A percentile compares a stretch with the other conserved stretches of the same genome.
These are phyloP conservation scores for Geotrichum klebahnii DNA, from an alignment of 1,139 yeast genomes.

Conservation along the genomic window DNA sequence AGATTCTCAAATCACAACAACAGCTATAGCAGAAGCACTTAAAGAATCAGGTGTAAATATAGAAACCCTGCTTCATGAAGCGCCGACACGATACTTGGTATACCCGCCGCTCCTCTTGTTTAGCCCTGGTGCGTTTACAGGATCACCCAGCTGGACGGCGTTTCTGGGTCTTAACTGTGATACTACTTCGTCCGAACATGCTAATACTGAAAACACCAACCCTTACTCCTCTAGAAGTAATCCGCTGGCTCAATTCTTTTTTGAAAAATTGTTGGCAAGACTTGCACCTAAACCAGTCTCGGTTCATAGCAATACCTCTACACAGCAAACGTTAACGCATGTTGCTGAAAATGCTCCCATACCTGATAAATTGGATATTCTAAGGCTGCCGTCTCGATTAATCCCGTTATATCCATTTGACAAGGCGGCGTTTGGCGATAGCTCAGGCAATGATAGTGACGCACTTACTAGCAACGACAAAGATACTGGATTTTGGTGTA, in stretches of 20 bases:
- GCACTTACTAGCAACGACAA: constrained; percentile 61
- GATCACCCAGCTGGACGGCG: constrained; percentile 45
- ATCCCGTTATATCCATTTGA: constrained; percentile 11
- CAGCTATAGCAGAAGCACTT: no score
- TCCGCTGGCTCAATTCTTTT: neutral
- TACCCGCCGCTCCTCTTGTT: constrained; percentile 68
- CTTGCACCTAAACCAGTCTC: no score
- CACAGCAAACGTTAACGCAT: constrained; percentile 50
- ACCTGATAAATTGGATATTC: constrained; percentile 37
- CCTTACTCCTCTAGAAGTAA: no score
- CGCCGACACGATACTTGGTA: constrained; percentile 55
- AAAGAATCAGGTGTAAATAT: neutral
- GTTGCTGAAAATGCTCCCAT: constrained; percentile 72
- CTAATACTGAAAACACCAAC: constrained; percentile 25
- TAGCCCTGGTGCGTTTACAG: constrained; percentile 34
- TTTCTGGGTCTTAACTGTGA: constrained; percentile 2
- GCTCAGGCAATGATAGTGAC: no score
- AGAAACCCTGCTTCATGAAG: constrained; percentile 6
- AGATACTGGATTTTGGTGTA: constrained; percentile 64
- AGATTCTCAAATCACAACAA: no score
- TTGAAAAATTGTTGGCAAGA: neutral
- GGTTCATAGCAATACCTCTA: no score
- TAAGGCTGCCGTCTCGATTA: constrained; percentile 19
- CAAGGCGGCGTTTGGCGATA: neutral
- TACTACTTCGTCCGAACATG: constrained; percentile 6